These are phyloP conservation scores for Aspergillus sojae DNA, from an alignment of 2,329 filamentous ascomycete species.

Conservation along the genomic window DNA sequence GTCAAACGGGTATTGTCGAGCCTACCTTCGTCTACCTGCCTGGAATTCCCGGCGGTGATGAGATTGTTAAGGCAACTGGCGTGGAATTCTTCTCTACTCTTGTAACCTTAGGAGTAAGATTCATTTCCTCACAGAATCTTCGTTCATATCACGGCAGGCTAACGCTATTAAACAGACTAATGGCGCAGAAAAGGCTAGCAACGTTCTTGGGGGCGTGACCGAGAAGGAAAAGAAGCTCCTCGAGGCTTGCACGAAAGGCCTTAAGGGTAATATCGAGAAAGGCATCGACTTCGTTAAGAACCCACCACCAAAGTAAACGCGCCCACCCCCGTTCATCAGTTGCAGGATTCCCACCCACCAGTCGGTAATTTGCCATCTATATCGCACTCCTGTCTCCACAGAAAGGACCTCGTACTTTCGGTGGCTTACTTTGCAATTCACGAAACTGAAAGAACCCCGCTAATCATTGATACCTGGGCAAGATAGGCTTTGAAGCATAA, in stretches of 20 bases:
- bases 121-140: constrained; percentile 7
- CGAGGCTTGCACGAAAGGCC: constrained; percentile 71
- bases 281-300: constrained; percentile 87
- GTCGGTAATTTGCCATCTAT: constrained; percentile 22
- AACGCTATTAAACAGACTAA: constrained; percentile 61
- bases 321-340: constrained; percentile 34
- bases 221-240: constrained; percentile 89
- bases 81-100: constrained; percentile 95
- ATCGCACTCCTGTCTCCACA: constrained; percentile 15
- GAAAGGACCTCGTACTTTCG: constrained; percentile 11
- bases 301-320: constrained; percentile 81
- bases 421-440: constrained; percentile 18
- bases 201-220: constrained; percentile 75
- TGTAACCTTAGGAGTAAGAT: constrained; percentile 86
- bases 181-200: constrained; percentile 82
- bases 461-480: constrained; percentile 39
- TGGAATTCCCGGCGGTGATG: constrained; percentile 84
- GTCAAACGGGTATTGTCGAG: constrained; percentile 90
- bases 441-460: constrained; percentile 33
- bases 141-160: constrained; percentile 18
- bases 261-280: constrained; percentile 93
- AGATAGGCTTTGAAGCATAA: constrained; percentile 50
- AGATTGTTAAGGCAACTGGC: constrained; percentile 79
- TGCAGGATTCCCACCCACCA: constrained; percentile 20
- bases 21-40: constrained; percentile 95